These are phyloP conservation scores for Phialemoniopsis sp. DNA, from an alignment of 2,329 filamentous ascomycete species.

Conservation along the genomic window DNA sequence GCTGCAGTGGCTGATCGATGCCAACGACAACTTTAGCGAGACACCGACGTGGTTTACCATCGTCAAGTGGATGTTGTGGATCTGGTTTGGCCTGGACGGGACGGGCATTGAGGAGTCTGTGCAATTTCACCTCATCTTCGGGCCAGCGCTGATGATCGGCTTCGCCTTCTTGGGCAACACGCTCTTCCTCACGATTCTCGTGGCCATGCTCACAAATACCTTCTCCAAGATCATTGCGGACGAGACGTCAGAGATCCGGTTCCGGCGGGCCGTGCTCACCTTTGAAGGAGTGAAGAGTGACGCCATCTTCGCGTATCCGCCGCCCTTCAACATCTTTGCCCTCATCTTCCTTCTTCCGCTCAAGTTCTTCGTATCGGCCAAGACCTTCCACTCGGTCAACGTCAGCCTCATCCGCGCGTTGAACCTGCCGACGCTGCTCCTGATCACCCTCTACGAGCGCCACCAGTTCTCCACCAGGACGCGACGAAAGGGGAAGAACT, in stretches of 20 bases:
- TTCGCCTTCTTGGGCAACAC: constrained; percentile 75
- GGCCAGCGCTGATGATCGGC: constrained; percentile 64
- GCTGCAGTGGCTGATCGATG: constrained; percentile 56
- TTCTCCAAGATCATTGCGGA: constrained; percentile 68
- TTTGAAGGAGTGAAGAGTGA: constrained; percentile 73
- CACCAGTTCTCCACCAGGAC: constrained; percentile 44
- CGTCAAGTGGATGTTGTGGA: constrained; percentile 74
- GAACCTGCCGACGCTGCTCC: constrained; percentile 59
- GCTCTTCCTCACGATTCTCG: constrained; percentile 69
- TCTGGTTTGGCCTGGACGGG: constrained; percentile 73
- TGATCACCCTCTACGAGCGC: constrained; percentile 59
- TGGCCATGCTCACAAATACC: constrained; percentile 70
- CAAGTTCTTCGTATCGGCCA: constrained; percentile 56
- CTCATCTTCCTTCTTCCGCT: constrained; percentile 60
- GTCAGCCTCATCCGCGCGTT: constrained; percentile 59
- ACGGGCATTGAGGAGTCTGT: constrained; percentile 45
- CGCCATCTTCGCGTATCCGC: constrained; percentile 65
- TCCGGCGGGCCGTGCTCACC: constrained; percentile 66
- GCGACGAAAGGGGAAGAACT: constrained; percentile 1
- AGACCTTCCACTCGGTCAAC: constrained; percentile 69
- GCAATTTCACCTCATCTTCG: constrained; percentile 63
- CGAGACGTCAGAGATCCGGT: constrained; percentile 66
- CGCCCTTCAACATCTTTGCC: constrained; percentile 67
- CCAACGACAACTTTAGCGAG: constrained; percentile 12
- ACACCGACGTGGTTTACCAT: constrained; percentile 46